Base-by-base conservation (phyloP, 257 asterid genomes). In the Oldenlandia corymbosa region DNA sequence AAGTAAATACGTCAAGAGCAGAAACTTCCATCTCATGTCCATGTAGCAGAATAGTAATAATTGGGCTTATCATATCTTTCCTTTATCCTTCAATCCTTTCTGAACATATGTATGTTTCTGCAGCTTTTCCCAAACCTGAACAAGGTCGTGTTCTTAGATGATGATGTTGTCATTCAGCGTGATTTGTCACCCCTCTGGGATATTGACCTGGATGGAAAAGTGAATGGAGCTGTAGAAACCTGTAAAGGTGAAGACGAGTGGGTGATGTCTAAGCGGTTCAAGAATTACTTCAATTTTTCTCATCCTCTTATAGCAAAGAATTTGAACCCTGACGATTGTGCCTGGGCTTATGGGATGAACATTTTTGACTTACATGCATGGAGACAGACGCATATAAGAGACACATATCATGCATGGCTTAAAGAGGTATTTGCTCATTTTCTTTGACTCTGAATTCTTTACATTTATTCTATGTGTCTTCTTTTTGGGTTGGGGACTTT, bases 301-400 rank as follows among this genome's bases (percentile, higher is more conserved):
- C 93, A 89, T 81, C 97, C 97, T 1, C 85, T 78, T 39, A 80
- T 92, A 65, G 83, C 85, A 27, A 85, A 90, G 70, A 79, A 84
- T 72, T 80, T 92, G 87, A 79, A 92, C 75, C 94, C 97, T 24
- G 95, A 85, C 23, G 95, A 92, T 60, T 92, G 99, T 75, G 97
- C 99, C 21, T 92, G 99, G 99, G 99, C 97, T 51, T 92, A 90
- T 75, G 99, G 99, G 58, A 92, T 92, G 99, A 92, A 92, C 72
- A 85, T 92, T 42, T 92, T 92, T 68, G 97, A 92, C 79, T 65
- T 92, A 74, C 83, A 72, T 41, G 83, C 79, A 26, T 92, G 99
- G 99, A 83, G 99, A 72, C 75, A 73, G 73, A 92, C 88, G 50
- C 77, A 71, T 68, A 83, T 92, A 59, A 85, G 91, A 58, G 90